These are phyloP conservation scores for Heliophila coronopifolia DNA, from an alignment of 441 rosid genomes.

Conservation along the genomic window DNA sequence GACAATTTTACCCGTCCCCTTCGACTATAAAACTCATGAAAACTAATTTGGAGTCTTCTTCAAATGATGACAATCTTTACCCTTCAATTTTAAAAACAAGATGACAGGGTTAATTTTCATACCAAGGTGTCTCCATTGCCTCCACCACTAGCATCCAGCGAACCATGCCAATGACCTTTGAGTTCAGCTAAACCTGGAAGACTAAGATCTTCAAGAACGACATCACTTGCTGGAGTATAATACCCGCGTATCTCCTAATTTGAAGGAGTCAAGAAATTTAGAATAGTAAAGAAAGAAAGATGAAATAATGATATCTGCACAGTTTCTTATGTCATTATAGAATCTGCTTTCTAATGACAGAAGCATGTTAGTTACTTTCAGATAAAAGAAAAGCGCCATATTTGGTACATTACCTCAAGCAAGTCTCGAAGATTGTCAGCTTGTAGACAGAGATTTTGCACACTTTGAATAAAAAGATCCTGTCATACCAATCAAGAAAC, in stretches of 20 bases:
- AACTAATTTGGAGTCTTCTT: slow-evolving; percentile 7
- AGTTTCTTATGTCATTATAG: not conserved
- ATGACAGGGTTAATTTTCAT: slow-evolving; percentile 16
- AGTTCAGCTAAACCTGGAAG: slow-evolving; percentile 97
- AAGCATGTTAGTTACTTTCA: not conserved
- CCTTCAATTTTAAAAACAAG: not conserved
- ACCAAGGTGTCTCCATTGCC: slow-evolving; percentile 99
- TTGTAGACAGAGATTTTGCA: slow-evolving; percentile 69
- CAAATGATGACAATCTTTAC: slow-evolving; percentile 5
- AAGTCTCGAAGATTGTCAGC: slow-evolving; percentile 78
- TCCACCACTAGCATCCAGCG: slow-evolving; percentile 98
- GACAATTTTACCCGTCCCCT: slow-evolving; percentile 2
- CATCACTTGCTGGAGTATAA: slow-evolving; percentile 60
- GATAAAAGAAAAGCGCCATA: slow-evolving; percentile 11
- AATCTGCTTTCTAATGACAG: slow-evolving; percentile 10
- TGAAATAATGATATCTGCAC: slow-evolving; percentile 5
- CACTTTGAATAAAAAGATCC: slow-evolving; percentile 93
- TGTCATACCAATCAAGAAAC: slow-evolving; percentile 36
- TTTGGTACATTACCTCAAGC: slow-evolving; percentile 61
- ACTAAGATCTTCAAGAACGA: slow-evolving; percentile 65
- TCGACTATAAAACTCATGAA: slow-evolving; percentile 6
- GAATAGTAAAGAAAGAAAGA: slow-evolving; percentile 8
- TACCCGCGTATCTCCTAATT: slow-evolving; percentile 70
- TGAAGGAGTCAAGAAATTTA: slow-evolving; percentile 20
- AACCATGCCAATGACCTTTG: slow-evolving; percentile 89